A percentile compares a stretch with the other conserved stretches of the same genome.
Evolutionary conservation across 768 basidiomycete genomes (phyloP).

Genomic region (Pleurotus pulmonarius): DNA sequence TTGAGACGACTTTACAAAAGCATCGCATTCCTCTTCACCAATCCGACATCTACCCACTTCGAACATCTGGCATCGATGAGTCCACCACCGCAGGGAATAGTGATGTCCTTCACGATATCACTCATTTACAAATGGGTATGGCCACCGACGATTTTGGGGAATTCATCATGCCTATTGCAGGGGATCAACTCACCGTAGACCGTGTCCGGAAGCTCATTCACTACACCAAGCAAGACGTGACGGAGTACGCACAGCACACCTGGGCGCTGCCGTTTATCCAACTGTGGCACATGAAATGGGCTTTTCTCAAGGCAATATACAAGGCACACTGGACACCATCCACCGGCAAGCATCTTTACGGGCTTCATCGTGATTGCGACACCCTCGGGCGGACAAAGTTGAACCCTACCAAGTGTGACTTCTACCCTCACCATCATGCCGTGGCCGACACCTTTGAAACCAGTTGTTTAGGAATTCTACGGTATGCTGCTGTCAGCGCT

Average conservation of each 20-base stretch:
- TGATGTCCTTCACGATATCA: slow-evolving; percentile 8
- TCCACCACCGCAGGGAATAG: slow-evolving; percentile 8
- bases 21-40: slow-evolving; percentile 13
- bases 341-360: background rate
- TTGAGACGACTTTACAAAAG: background rate
- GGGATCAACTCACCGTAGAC: slow-evolving; percentile 16
- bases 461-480: slow-evolving; percentile 3
- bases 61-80: slow-evolving; percentile 13
- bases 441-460: slow-evolving; percentile 12
- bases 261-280: slow-evolving; percentile 18
- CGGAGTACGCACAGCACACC: slow-evolving; percentile 4
- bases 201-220: slow-evolving; percentile 10
- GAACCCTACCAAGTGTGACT: slow-evolving; percentile 13
- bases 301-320: slow-evolving; percentile 13
- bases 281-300: slow-evolving; percentile 18
- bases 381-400: slow-evolving; percentile 8
- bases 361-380: slow-evolving; percentile 8
- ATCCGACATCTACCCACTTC: slow-evolving; percentile 8
- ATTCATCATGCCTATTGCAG: slow-evolving; percentile 12
- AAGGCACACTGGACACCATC: slow-evolving; percentile 9
- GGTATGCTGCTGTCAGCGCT: background rate
- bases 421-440: slow-evolving; percentile 14
- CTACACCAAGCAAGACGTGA: slow-evolving; percentile 8
- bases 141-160: background rate
- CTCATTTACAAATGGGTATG: slow-evolving; percentile 10